These are phyloP conservation scores for Nigrospora sphaerica DNA, from an alignment of 2,329 filamentous ascomycete species.

Conservation along the genomic window DNA sequence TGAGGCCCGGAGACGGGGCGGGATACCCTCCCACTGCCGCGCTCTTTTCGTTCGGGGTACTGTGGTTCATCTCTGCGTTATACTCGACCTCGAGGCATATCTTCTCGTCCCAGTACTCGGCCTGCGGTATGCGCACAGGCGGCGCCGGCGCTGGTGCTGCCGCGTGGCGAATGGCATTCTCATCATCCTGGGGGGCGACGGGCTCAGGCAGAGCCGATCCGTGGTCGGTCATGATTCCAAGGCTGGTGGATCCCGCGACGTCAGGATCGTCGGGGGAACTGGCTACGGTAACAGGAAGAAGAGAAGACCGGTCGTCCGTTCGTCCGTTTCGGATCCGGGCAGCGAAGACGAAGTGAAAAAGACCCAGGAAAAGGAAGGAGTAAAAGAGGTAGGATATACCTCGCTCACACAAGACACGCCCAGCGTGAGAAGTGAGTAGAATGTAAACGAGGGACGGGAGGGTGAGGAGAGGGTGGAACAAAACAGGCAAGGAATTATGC, in stretches of 20 bases:
- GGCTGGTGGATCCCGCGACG: background rate
- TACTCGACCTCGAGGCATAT: background rate
- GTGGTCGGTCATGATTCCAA: background rate
- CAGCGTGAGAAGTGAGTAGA: background rate
- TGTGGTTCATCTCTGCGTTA: background rate
- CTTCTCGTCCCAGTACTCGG: constrained; percentile 1
- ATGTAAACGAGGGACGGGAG: too few species aligned
- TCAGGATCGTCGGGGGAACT: background rate
- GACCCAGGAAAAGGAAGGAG: background rate
- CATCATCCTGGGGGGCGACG: background rate
- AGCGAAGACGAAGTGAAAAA: background rate
- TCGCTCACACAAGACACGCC: background rate
- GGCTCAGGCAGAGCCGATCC: background rate
- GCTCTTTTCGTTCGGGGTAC: background rate
- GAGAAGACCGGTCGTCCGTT: background rate
- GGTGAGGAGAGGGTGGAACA: too few species aligned
- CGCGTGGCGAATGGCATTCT: background rate
- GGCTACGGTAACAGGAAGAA: background rate
- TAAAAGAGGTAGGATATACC: too few species aligned
- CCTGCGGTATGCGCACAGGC: background rate
- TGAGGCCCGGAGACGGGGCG: background rate
- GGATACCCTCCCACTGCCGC: background rate
- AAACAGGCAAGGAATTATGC: too few species aligned
- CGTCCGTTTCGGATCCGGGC: background rate
- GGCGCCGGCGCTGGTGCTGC: background rate